Conservation (phyloP, 2,329 filamentous ascomycete species). For the Cercospora zeae-maydis region DNA sequence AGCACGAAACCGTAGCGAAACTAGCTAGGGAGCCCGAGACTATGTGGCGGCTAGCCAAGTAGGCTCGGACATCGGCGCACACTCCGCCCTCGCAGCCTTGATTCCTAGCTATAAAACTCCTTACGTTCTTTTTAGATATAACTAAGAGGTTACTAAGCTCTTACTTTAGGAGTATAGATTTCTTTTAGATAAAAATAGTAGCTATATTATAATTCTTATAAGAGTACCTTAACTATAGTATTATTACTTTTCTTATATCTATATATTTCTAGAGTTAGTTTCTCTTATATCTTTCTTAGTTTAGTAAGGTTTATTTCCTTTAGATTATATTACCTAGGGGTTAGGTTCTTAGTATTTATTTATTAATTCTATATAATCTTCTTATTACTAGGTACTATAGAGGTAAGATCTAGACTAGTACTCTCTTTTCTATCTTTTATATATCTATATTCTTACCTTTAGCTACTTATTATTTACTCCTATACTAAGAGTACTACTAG, state of each 20-base stretch:
- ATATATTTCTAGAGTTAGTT: background rate
- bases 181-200: background rate
- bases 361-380: background rate
- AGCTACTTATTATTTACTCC: background rate
- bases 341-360: background rate
- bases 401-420: background rate
- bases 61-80: background rate
- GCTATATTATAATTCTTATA: background rate
- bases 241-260: background rate
- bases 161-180: background rate
- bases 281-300: background rate
- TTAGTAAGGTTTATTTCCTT: background rate
- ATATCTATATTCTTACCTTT: background rate
- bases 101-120: background rate
- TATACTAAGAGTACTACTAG: background rate
- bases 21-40: background rate
- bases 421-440: background rate
- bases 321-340: background rate
- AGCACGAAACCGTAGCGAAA: background rate
- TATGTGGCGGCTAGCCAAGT: constrained; percentile 6
- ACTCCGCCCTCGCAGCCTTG: background rate
- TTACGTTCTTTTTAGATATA: background rate
- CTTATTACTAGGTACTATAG: background rate
- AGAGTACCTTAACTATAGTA: background rate
- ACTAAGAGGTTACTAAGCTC: background rate